Evolutionary conservation across 768 basidiomycete genomes (phyloP), one percentile per base, ranked within the genome.

Genomic region (Lyophyllum atratum): DNA sequence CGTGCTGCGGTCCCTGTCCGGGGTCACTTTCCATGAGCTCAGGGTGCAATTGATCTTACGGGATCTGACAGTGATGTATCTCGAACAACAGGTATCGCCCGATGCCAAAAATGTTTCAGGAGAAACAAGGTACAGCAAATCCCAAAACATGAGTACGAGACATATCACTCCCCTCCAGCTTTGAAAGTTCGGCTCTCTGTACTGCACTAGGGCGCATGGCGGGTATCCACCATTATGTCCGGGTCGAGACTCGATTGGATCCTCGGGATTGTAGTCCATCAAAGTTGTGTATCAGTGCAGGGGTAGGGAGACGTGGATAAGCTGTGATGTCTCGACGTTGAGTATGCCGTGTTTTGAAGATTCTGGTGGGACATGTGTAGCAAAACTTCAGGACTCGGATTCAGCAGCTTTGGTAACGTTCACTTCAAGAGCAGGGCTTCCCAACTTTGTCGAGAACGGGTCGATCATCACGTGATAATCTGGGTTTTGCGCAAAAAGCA

Each of bases 401-500:
- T 19, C 40, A 11, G 17, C 14, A 25, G 34, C 34, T 19, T 39
- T 15, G 14, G 7, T 9, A 21, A 34, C 33, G 34, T 3, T 9
- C 34, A 37, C 11, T 37, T 14, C 11, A 39, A 46, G n/a, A 14
- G 45, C 45, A 26, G 26, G 14, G 21, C 19, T 26, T 22, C 9
- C 45, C 21, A 46, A 46, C 24, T 46, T 28, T 21, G 45, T 33
- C 34, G 34, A 31, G 48, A 34, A 11, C 33, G 11, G 12, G 37
- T 34, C 1, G 49, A 49, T 49, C 14, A 49, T n/a, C 58, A 59
- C 58, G 58, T 59, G 58, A 54, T 31, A 10, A 34, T 25, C 24
- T 39, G n/a, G 42, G 45, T 28, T 47, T 58, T 52, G 31, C 34
- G 58, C 14, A 44, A 52, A 54, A 54, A 58, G 56, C 56, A 49